Evolutionary conservation across 352 stramenopile genomes (phyloP), one percentile per base, ranked within the genome.

Genomic region (Phytophthora brassicae): DNA sequence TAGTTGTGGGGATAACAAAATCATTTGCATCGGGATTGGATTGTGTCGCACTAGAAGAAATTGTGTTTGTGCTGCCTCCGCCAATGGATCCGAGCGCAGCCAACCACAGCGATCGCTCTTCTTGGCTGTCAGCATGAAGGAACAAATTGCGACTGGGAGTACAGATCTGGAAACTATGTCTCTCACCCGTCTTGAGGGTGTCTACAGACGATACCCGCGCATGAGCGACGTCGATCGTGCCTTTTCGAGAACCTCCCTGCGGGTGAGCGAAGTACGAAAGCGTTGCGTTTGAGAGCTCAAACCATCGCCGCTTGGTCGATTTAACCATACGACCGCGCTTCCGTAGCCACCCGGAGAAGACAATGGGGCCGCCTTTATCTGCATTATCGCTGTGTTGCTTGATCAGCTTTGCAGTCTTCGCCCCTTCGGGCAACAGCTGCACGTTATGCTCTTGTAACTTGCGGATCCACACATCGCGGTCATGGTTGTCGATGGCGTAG

Each of bases 291-390:
- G 83, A 82, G 11, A 95, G 79, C 60, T 92, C 84, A 42, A 95
- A 95, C 84, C 84, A 95, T 8, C 86, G 74, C 6, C 86, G 81
- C 74, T 95, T 94, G n/a, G 82, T 90, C 26, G 79, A 90, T 65
- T 92, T 90, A 26, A 95, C 75, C 63, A 95, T 77, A 39, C 90
- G 84, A 7, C 86, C 86, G 46, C 86, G 84, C 64, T 95, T 95
- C 8, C 81, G 78, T 26, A 95, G 66, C 86, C 86, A 95, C 9
- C 86, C 86, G 0, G 84, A 90, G 57, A 89, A 89, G 33, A 95
- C 41, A 20, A 89, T 74, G 2, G 70, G 68, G 22, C 74, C 68
- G 20, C 77, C 68, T 47, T 85, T 79, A 43, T 89, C 78, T 12
- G 68, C 55, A 20, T 73, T 80, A 31, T 76, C 63, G 56, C 66